Evolutionary conservation across 805 yeast genomes (phyloP), one percentile per base, ranked within the genome.

Genomic region (Cyberlindnera mississippiensis): DNA sequence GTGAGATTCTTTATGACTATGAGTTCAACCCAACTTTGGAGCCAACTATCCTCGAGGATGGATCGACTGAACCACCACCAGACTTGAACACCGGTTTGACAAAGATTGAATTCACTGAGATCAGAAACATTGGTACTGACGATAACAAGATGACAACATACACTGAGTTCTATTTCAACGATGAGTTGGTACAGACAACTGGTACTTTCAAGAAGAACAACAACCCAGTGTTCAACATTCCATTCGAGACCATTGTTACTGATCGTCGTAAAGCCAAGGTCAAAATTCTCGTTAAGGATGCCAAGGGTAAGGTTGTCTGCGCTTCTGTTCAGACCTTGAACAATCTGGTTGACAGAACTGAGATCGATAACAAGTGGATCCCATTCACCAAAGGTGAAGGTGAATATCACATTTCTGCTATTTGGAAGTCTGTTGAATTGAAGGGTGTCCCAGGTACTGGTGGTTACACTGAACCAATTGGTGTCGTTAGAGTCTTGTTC

Each of bases 51-150:
- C 70, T 52, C 67, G 76, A 86, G 3, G 96, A 88, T 62, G 96
- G 96, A 38, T 82, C 90, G 3, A 71, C 75, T 40, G 82, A 80
- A 50, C 88, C 95, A 36, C 85, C 95, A 35, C 96, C 96, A 34
- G 96, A 88, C 51, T 76, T 87, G 60, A 91, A 91, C 66, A 88
- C 97, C 13, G 99, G 99, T 73, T 81, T 95, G 53, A 78, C 83
- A 16, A 73, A 80, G 55, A 66, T 91, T 51, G 83, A 80, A 45
- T 63, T 86, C 36, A 58, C 68, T 24, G 85, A 79, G 51, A 82
- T 85, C 19, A 78, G 87, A 65, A 76, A 50, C 33, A 41, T 58
- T 7, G 42, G 41, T 28, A 43, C 47, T 12, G 42, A 41, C 33
- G 76, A 73, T 22, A 78, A 77, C 19, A 78, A 78, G 42, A 67